A percentile compares a stretch with the other conserved stretches of the same genome.
These are phyloP conservation scores for Xylariaceae sp. DNA, from an alignment of 2,329 filamentous ascomycete species.

Conservation along the genomic window DNA sequence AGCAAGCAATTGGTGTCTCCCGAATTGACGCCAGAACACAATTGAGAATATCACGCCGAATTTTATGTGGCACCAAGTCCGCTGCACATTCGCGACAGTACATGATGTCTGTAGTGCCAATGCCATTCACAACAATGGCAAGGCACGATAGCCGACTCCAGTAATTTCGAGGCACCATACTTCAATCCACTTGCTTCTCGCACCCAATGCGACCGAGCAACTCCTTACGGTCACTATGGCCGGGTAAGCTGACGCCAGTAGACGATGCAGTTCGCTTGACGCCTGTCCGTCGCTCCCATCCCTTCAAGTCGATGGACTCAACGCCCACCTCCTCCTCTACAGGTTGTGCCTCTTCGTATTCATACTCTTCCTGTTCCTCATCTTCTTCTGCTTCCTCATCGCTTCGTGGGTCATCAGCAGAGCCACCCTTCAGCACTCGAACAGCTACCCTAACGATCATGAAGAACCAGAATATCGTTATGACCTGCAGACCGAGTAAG, in stretches of 20 bases:
- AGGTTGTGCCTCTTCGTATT: conserved; percentile 51
- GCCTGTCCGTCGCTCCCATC: conserved; percentile 55
- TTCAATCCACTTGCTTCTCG: conserved; percentile 64
- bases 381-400: conserved; percentile 75
- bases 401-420: conserved; percentile 81
- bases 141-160: neutral
- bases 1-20: conserved; percentile 1
- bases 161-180: neutral
- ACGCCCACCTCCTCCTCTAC: conserved; percentile 74
- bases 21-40: conserved; percentile 14
- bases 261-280: conserved; percentile 50
- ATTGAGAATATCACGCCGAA: conserved; percentile 16
- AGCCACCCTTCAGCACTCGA: conserved; percentile 69
- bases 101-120: neutral
- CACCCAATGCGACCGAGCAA: conserved; percentile 78
- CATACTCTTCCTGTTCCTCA: conserved; percentile 49
- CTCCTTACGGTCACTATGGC: conserved; percentile 75
- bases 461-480: conserved; percentile 83
- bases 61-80: conserved; percentile 12
- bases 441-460: conserved; percentile 83
- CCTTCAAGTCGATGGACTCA: conserved; percentile 63
- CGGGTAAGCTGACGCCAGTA: conserved; percentile 61
- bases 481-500: conserved; percentile 71
- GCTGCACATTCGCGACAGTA: neutral
- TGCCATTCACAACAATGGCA: conserved; percentile 5